Evolutionary conservation across 202 grass and related monocot species (phyloP), one percentile per base, ranked within the genome.

Genomic region (Bolboschoenoplectus hybrid): DNA sequence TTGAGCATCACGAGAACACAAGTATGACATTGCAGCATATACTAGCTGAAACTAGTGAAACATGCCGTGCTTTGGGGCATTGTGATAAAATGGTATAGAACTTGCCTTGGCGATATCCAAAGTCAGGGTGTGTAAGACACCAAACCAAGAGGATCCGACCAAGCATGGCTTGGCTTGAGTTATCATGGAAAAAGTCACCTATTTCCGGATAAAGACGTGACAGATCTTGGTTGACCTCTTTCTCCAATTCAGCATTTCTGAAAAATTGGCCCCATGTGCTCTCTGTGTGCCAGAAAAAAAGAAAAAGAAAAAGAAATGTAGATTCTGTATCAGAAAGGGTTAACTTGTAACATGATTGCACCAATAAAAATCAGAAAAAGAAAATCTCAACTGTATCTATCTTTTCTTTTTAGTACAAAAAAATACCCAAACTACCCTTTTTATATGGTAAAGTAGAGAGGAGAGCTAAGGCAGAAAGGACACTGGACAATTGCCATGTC

Each of bases 221-320:
- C 51, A 98, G 76, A 90, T 98, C 97, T 84, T 98, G 93, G 68
- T 96, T 92, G 72, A 98, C 86, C 88, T 91, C 93, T 92, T 88
- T 98, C 74, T 98, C 97, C 71, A 96, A 87, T 86, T 98, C 97
- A 1, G 93, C 97, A 86, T 98, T 96, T 80, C 81, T 90, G 88
- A 98, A 98, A 90, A 90, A 98, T 47, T 91, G 93, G 72, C 91
- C 93, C 97, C 97, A 96, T 8, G 91, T 94, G 93, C 97, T 98
- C 63, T 94, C 96, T 98, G 89, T 82, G 85, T 81, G 49, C 52
- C 50, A 36, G 77, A 17, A 13, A 45, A 38, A 55, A 49, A 32
- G 16, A 5, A 38, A 55, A 49, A 32, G 16, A 5, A 7, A 41
- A 68, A 45, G 16, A 3, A 49, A 35, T 45, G 17, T 9, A 74